phyloP scores from a whole-genome alignment of 2,329 filamentous ascomycete species.

The Mariannaea elegans region DNA sequence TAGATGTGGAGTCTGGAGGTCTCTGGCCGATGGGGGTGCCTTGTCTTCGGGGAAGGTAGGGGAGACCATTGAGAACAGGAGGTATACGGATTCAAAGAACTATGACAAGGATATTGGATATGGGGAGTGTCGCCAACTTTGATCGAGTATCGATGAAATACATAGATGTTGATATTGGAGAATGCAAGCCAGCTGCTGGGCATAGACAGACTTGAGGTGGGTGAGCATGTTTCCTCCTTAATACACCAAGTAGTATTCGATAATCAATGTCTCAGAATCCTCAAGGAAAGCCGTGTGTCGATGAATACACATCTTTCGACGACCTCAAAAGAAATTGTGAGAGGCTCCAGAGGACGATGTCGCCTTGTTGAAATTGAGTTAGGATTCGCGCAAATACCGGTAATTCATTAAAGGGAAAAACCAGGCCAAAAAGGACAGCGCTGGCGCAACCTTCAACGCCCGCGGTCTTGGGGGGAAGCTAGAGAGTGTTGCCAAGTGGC shows the following conservation, averaged over 20 bases:
- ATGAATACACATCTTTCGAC: too few relatives aligned
- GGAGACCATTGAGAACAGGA: constrained; percentile 24
- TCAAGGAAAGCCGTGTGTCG: not conserved
- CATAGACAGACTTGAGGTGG: too few relatives aligned
- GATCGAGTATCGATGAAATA: constrained; percentile 2
- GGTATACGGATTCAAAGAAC: constrained; percentile 26
- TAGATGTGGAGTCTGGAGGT: constrained; percentile 35
- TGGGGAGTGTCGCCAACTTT: constrained; percentile 3
- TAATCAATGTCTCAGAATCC: too few relatives aligned
- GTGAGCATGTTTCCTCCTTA: too few relatives aligned
- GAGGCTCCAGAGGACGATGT: not conserved
- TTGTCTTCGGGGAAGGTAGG: constrained; percentile 31
- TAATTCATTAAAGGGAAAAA: constrained; percentile 2
- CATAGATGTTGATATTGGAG: too few relatives aligned
- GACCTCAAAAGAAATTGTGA: not conserved
- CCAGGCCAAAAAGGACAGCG: constrained; percentile 10
- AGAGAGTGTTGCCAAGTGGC: too few relatives aligned
- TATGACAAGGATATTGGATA: constrained; percentile 3
- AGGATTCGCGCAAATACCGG: too few relatives aligned
- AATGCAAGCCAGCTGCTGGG: too few relatives aligned
- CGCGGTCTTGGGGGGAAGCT: constrained; percentile 13
- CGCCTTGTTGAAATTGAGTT: not conserved
- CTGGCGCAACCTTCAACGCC: constrained; percentile 9
- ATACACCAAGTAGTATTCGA: too few relatives aligned
- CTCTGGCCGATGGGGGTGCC: constrained; percentile 27